Evolutionary conservation across 2,329 filamentous ascomycete species (phyloP), one percentile per base, ranked within the genome.

Genomic region (Fusarium sp.): DNA sequence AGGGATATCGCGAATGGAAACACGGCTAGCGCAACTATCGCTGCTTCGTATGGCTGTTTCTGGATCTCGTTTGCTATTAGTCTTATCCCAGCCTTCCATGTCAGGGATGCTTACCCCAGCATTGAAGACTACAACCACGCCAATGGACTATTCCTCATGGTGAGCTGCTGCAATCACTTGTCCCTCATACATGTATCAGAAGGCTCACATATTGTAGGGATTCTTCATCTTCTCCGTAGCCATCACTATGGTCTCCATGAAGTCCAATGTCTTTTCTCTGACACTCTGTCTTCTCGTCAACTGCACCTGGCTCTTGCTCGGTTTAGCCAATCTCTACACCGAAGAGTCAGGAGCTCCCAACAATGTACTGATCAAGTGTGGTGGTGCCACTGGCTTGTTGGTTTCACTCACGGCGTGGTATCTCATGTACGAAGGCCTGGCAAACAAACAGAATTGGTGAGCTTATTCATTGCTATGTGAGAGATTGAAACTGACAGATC

Each of bases 181-280:
- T 4, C 6, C 17, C 27, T 17, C 4, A 3, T 3, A 29, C 4
- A 1, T 8, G 1, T 1, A 31, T n/a, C 2, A 0, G 14, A 32
- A 11, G n/a, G n/a, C 21, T 55, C 1, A 55, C 5, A 21, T 10
- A 2, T 4, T 4, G 6, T 17, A 56, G 53, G 53, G 53, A 1
- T 56, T 56, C 25, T 56, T 56, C 2, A 49, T 56, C 14, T 56
- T 56, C 31, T 56, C 50, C 9, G 53, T 55, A 2, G 50, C 53
- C 0, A 49, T 56, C 4, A 56, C 53, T 3, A 2, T 56, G 2
- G 48, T 41, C 19, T 36, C 53, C 0, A 56, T 56, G 53, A 56
- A 55, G 31, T 56, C 53, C 0, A 55, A 55, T 27, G 53, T 55
- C 13, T 56, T 56, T 33, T 56, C 53, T 55, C 10, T 56, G 9